These are phyloP conservation scores for Xylaria polymorpha DNA, from an alignment of 2,329 filamentous ascomycete genomes.

Conservation along the genomic window DNA sequence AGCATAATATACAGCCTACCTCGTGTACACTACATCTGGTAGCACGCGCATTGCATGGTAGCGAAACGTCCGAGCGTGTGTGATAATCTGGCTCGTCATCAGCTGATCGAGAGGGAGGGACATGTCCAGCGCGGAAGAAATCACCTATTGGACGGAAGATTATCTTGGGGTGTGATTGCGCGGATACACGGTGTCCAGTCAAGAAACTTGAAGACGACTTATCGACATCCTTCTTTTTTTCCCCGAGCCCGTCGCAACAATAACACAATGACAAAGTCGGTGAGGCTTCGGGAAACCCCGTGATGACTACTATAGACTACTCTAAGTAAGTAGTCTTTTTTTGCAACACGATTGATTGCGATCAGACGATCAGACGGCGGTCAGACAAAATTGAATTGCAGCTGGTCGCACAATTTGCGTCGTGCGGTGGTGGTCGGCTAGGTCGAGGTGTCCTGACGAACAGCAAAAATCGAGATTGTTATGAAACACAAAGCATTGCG, in stretches of 20 bases:
- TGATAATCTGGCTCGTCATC: slow-evolving; percentile 12
- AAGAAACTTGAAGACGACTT: neutral
- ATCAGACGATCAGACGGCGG: neutral
- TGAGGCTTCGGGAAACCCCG: slow-evolving; percentile 10
- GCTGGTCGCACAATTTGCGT: neutral
- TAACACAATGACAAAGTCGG: slow-evolving; percentile 15
- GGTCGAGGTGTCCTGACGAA: neutral
- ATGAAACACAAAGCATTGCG: slow-evolving; percentile 5
- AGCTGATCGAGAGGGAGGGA: slow-evolving; percentile 9
- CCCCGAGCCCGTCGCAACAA: neutral
- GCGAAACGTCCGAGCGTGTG: slow-evolving; percentile 12
- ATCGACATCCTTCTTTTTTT: neutral
- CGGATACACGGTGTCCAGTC: slow-evolving; percentile 3
- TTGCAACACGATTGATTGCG: neutral
- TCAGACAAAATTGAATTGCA: slow-evolving; percentile 6
- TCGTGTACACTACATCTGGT: slow-evolving; percentile 1
- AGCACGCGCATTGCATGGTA: slow-evolving; percentile 7
- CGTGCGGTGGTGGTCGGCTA: neutral
- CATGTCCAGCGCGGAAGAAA: slow-evolving; percentile 2
- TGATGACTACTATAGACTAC: neutral
- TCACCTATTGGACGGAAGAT: slow-evolving; percentile 5
- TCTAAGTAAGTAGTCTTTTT: too few relatives aligned
- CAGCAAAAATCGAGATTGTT: neutral
- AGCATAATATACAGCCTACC: neutral
- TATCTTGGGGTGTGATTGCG: slow-evolving; percentile 22